Base-by-base conservation (phyloP, 352 stramenopile genomes). In the Plasmopara viticola region DNA sequence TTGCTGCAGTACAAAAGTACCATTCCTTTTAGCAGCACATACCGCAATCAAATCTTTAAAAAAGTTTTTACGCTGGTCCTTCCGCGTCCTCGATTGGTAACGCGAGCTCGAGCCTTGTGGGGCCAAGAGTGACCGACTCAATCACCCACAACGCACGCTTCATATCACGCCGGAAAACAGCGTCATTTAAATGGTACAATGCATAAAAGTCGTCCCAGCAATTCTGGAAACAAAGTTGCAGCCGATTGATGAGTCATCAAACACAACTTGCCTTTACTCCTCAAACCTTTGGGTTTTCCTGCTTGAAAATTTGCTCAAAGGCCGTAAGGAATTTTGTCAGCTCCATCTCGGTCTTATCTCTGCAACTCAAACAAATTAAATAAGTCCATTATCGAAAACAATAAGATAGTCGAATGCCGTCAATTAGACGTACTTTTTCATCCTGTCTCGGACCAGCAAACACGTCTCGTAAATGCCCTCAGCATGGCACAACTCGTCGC, bases 141-240 rank as follows among this genome's bases (percentile, higher is more conserved):
- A 92, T 72, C 41, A 60, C 41, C 17, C 51, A 66, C 43, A 92
- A 48, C 18, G 70, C 64, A 17, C 78, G 74, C 56, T 79, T 80
- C 68, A 87, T 79, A 46, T 92, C 78, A n/a, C 81, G 72, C 4
- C 75, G 66, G 46, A 92, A 92, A 17, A 64, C 34, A 12, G 53
- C 55, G 9, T 73, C 60, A 6, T 71, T 56, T 9, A 90, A 46
- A 30, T 49, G 62, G 48, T 89, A 60, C 25, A 58, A 29, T 6
- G 62, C 44, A 15, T 68, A 68, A 45, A 92, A 68, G 2, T 55
- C 62, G 2, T 83, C 69, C 81, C 81, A 92, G 15, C 54, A 67
- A 0, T 65, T 53, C 79, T 90, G 51, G 0, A 40, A 49, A 28
- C 8, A 25, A 29, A 43, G n/a, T 13, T 10, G 15, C 10, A 37